A percentile compares a stretch with the other conserved stretches of the same genome.
Conservation (phyloP, 768 basidiomycete species). For the Pisolithus orientalis region DNA sequence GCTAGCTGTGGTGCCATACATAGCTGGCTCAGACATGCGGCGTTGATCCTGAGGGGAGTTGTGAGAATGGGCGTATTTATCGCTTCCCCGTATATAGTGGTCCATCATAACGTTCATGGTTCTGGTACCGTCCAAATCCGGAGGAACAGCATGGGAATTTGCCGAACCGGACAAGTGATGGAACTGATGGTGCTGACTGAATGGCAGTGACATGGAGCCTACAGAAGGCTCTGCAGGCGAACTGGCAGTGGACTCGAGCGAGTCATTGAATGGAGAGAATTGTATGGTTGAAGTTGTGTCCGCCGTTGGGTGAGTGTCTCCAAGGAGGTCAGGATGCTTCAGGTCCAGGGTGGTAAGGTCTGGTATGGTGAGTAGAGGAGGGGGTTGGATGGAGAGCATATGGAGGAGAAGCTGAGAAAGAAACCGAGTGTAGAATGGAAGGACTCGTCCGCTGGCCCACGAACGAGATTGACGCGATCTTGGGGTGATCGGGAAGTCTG, state of each 20-base stretch:
- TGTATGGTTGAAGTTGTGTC: conserved; percentile 10
- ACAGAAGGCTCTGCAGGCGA: conserved; percentile 38
- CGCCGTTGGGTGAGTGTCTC: too few relatives aligned
- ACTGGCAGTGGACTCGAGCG: conserved; percentile 26
- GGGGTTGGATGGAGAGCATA: conserved; percentile 15
- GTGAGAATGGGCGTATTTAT: conserved; percentile 31
- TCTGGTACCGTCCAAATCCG: conserved; percentile 36
- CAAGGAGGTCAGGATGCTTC: too few relatives aligned
- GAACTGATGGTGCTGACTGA: conserved; percentile 39
- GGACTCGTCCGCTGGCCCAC: conserved; percentile 6
- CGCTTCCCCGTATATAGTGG: conserved; percentile 35
- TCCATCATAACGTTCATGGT: conserved; percentile 30
- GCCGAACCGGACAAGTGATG: conserved; percentile 38
- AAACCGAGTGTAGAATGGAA: conserved; percentile 13
- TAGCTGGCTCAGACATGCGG: conserved; percentile 64
- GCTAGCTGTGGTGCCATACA: conserved; percentile 39
- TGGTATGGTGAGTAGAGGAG: conserved; percentile 15
- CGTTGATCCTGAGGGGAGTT: conserved; percentile 46
- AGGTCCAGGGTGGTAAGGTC: conserved; percentile 5
- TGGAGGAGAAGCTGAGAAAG: conserved; percentile 16
- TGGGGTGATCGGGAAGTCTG: conserved; percentile 17
- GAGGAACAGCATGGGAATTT: conserved; percentile 29
- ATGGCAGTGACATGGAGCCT: conserved; percentile 29
- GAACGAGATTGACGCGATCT: conserved; percentile 18
- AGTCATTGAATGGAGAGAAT: conserved; percentile 6